A percentile compares a stretch with the other conserved stretches of the same genome.
Evolutionary conservation across 495 filamentous ascomycete genomes (phyloP).

Genomic region (Penicillium crystallinum): DNA sequence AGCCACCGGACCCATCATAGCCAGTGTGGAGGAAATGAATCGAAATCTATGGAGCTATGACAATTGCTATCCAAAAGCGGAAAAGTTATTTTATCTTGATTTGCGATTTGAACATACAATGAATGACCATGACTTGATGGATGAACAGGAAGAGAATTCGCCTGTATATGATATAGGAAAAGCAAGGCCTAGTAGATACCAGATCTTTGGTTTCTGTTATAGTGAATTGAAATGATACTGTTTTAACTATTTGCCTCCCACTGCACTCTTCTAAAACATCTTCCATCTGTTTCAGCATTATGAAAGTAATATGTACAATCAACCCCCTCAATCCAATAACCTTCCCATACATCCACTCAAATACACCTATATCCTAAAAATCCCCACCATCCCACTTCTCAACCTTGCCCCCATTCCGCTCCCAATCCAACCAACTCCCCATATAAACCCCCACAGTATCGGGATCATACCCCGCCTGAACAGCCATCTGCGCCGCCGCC

Average conservation of each 20-base stretch:
- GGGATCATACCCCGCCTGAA: slow-evolving; percentile 66
- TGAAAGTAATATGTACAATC: neutral
- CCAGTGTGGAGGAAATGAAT: slow-evolving; percentile 3
- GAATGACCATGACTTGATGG: slow-evolving; percentile 30
- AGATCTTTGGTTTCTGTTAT: slow-evolving; percentile 11
- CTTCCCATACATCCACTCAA: neutral
- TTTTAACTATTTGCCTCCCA: slow-evolving; percentile 5
- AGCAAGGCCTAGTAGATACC: slow-evolving; percentile 26
- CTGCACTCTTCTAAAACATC: no score
- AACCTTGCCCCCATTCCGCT: slow-evolving; percentile 56
- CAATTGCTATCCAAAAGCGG: slow-evolving; percentile 15
- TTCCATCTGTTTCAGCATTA: neutral
- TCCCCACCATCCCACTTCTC: slow-evolving; percentile 45
- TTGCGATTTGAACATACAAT: slow-evolving; percentile 29
- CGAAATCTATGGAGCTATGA: slow-evolving; percentile 10
- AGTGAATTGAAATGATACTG: slow-evolving; percentile 21
- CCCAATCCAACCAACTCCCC: slow-evolving; percentile 92
- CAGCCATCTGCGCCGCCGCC: slow-evolving; percentile 76
- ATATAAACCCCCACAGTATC: slow-evolving; percentile 72
- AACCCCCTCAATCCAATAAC: neutral
- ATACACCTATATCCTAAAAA: slow-evolving; percentile 1
- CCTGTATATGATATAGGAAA: slow-evolving; percentile 32
- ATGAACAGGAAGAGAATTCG: slow-evolving; percentile 18
- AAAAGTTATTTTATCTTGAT: slow-evolving; percentile 25
- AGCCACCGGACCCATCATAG: slow-evolving; percentile 1